Percentiles rank a stretch among this genome's conserved stretches.
These are phyloP conservation scores for Torulaspora indica DNA, from an alignment of 805 yeast species.

Conservation along the genomic window DNA sequence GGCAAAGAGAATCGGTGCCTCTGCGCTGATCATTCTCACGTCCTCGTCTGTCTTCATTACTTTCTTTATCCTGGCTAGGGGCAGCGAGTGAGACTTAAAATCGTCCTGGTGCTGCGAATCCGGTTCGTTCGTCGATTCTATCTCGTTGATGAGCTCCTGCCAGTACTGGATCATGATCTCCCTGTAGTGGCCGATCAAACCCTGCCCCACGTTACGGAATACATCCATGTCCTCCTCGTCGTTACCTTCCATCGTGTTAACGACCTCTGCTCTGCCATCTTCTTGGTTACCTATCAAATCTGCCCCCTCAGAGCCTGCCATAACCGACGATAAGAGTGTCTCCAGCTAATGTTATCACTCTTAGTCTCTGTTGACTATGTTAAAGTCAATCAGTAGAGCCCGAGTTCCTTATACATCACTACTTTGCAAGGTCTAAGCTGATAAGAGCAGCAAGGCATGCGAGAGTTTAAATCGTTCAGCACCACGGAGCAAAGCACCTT, in stretches of 20 bases:
- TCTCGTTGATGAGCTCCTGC: constrained; percentile 91
- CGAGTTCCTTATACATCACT: not conserved
- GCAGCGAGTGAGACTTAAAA: constrained; percentile 90
- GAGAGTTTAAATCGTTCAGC: constrained; percentile 30
- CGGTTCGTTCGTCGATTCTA: constrained; percentile 53
- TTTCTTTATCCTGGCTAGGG: constrained; percentile 92
- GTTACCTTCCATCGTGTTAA: constrained; percentile 10
- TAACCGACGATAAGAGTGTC: not conserved
- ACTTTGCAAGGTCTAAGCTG: not conserved
- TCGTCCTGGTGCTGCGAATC: constrained; percentile 62
- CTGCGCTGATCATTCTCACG: constrained; percentile 96
- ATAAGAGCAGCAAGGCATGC: constrained; percentile 11
- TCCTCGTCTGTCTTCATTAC: constrained; percentile 98
- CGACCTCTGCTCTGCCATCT: constrained; percentile 8
- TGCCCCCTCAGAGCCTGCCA: constrained; percentile 8
- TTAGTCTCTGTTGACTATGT: not conserved
- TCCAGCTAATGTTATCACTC: not conserved
- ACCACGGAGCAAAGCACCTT: constrained; percentile 25
- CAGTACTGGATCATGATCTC: constrained; percentile 93
- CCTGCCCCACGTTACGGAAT: constrained; percentile 89
- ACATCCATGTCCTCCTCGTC: constrained; percentile 46
- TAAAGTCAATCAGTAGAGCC: not conserved
- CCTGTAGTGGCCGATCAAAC: constrained; percentile 72
- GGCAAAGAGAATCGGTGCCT: constrained; percentile 95
- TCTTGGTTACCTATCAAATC: constrained; percentile 1